Conservation (phyloP, 2,329 filamentous ascomycete species). For the Penicillium decumbens region DNA sequence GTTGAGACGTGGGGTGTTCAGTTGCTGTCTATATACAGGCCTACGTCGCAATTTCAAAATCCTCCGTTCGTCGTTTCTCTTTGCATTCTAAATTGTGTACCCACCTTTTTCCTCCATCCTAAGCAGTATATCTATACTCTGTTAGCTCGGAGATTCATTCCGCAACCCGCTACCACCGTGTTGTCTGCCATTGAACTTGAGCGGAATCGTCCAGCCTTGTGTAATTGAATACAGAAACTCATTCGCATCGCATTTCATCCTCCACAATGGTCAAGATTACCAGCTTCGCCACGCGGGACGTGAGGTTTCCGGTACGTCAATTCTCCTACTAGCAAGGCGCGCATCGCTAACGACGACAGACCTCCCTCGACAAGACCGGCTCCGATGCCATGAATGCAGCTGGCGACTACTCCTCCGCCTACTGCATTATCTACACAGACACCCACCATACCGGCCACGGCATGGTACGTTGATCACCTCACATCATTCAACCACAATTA, state of each 20-base stretch:
- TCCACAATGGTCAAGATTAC: slow-evolving; percentile 60
- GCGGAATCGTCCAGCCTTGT: not conserved
- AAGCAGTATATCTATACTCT: not conserved
- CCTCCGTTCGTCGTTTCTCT: slow-evolving; percentile 3
- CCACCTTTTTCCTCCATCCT: not conserved
- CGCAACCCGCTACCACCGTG: not conserved
- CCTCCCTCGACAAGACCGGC: slow-evolving; percentile 93
- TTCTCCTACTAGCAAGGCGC: not conserved
- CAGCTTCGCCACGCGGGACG: slow-evolving; percentile 66
- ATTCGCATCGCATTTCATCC: not conserved
- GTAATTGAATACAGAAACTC: slow-evolving; percentile 6
- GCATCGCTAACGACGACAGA: slow-evolving; percentile 42
- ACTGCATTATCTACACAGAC: slow-evolving; percentile 84
- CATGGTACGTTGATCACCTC: slow-evolving; percentile 32
- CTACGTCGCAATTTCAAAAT: slow-evolving; percentile 8
- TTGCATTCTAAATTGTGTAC: not conserved
- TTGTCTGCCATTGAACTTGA: slow-evolving; percentile 2
- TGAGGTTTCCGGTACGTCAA: slow-evolving; percentile 61
- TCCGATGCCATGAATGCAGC: slow-evolving; percentile 96
- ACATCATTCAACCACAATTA: not conserved
- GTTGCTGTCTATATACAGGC: slow-evolving; percentile 13
- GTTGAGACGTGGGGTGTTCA: slow-evolving; percentile 16
- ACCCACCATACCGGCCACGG: slow-evolving; percentile 46
- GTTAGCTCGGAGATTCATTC: not conserved
- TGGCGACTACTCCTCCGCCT: slow-evolving; percentile 89